Evolutionary conservation across 2,329 filamentous ascomycete genomes (phyloP), one percentile per base, ranked within the genome.

Genomic region (Alternaria alternata): DNA sequence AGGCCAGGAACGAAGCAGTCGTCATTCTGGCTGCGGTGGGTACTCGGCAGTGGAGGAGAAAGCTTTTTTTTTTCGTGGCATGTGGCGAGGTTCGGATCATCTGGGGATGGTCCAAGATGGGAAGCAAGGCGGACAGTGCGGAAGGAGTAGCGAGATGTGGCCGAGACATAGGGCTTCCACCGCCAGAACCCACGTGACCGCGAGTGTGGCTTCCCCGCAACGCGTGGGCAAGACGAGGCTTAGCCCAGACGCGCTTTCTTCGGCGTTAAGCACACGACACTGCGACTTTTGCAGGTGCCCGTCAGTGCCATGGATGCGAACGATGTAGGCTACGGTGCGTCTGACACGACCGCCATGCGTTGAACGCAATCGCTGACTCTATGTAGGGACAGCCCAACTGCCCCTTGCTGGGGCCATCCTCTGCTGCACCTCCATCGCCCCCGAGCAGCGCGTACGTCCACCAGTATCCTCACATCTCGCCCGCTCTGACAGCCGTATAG

Each of bases 381-480:
- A 52, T 32, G 12, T 59, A 78, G 77, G 63, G 47, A 72, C 70
- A 20, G 64, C 70, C 61, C 75, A 78, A 61, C 66, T 75, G 66
- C 79, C 79, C 57, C 78, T 81, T 47, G 69, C 71, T 64, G 90
- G 91, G 69, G 86, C 92, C 54, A 87, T 95, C 62, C 84, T 97
- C 68, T 97, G 93, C 84, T 96, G 92, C 81, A 97, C 93, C 51
- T 93, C 91, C 69, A 90, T 97, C 67, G 84, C 89, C 55, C 87
- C 91, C 58, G 92, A 96, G 73, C 85, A 90, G 74, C 87, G 92
- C 78, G 93, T 94, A 83, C 70, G 62, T 64, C 43, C 4, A 16
- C 54, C 46, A 5, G 41, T 7, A 42, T 7, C 43, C 51, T 16
- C 9, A 48, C 11, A 7, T 52, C 16, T 16, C 3, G 28, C 53